phyloP scores from a whole-genome alignment of 495 filamentous ascomycete genomes.

The Pyronema domesticum region DNA sequence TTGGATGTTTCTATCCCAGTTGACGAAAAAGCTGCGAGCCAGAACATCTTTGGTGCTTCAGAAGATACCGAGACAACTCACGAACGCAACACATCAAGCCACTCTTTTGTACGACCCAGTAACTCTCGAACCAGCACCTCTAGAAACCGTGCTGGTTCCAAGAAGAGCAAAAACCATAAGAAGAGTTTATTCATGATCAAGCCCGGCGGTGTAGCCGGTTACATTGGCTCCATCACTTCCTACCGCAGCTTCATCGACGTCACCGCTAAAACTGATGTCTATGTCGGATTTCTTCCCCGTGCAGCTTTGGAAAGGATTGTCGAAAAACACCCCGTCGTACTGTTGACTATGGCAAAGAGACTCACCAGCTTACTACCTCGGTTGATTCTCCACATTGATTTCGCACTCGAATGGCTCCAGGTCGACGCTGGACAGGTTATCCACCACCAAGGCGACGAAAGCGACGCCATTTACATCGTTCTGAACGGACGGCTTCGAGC shows the following conservation, averaged over 20 bases:
- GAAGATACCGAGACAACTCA: slow-evolving; percentile 35
- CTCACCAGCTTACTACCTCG: slow-evolving; percentile 75
- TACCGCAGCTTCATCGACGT: slow-evolving; percentile 94
- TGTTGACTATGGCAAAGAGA: slow-evolving; percentile 88
- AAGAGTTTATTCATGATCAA: slow-evolving; percentile 77
- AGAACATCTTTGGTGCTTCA: slow-evolving; percentile 19
- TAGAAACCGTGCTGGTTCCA: background rate
- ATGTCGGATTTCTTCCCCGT: slow-evolving; percentile 85
- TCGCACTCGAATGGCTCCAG: slow-evolving; percentile 94
- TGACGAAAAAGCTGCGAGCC: slow-evolving; percentile 29
- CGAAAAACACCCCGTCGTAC: slow-evolving; percentile 75
- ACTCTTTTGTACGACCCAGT: slow-evolving; percentile 25
- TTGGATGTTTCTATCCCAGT: slow-evolving; percentile 70
- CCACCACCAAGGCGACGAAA: slow-evolving; percentile 85
- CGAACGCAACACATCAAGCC: slow-evolving; percentile 32
- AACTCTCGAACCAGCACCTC: background rate
- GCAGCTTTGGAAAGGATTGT: slow-evolving; percentile 78
- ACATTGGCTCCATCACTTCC: slow-evolving; percentile 81
- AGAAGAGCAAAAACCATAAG: slow-evolving; percentile 31
- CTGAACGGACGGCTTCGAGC: slow-evolving; percentile 76
- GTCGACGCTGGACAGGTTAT: slow-evolving; percentile 88
- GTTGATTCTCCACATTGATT: slow-evolving; percentile 92
- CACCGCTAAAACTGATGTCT: slow-evolving; percentile 93
- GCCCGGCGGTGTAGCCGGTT: slow-evolving; percentile 85
- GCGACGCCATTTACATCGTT: slow-evolving; percentile 95